Conservation (phyloP, 2,329 filamentous ascomycete species). For the Tricladium varicosporioides region DNA sequence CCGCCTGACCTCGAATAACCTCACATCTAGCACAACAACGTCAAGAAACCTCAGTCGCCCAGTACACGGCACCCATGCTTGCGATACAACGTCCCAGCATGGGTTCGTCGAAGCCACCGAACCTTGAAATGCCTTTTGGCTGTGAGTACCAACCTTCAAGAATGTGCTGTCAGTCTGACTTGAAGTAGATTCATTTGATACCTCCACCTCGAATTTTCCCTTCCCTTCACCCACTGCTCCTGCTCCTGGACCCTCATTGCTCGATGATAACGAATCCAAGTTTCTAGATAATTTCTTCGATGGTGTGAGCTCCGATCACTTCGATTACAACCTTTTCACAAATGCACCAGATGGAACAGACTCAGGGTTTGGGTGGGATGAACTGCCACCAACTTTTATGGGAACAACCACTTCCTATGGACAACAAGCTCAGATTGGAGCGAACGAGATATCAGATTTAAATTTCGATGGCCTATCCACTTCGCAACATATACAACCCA, state of each 20-base stretch:
- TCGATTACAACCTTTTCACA: slow-evolving; percentile 45
- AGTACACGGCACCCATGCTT: slow-evolving; percentile 51
- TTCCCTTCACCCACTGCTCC: slow-evolving; percentile 57
- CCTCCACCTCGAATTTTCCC: slow-evolving; percentile 41
- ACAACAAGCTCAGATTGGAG: slow-evolving; percentile 35
- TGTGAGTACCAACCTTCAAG: slow-evolving; percentile 49
- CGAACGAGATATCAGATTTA: slow-evolving; percentile 18
- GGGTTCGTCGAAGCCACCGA: slow-evolving; percentile 57
- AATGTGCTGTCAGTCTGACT: slow-evolving; percentile 2
- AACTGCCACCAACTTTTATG: slow-evolving; percentile 63
- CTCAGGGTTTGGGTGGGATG: slow-evolving; percentile 52
- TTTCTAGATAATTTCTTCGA: slow-evolving; percentile 58
- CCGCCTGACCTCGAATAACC: not conserved
- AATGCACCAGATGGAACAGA: slow-evolving; percentile 45
- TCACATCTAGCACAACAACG: not conserved
- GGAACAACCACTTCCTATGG: slow-evolving; percentile 64
- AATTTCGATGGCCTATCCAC: slow-evolving; percentile 22
- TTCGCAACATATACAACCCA: slow-evolving; percentile 16
- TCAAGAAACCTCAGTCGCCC: not conserved
- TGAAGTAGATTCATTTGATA: slow-evolving; percentile 44
- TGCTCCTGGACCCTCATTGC: slow-evolving; percentile 61
- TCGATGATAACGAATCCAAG: slow-evolving; percentile 60
- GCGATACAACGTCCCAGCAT: slow-evolving; percentile 55
- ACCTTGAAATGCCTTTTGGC: slow-evolving; percentile 61
- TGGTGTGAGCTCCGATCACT: slow-evolving; percentile 50